Evolutionary conservation across 2,329 filamentous ascomycete species (phyloP).

Genomic region (Didymella exigua): DNA sequence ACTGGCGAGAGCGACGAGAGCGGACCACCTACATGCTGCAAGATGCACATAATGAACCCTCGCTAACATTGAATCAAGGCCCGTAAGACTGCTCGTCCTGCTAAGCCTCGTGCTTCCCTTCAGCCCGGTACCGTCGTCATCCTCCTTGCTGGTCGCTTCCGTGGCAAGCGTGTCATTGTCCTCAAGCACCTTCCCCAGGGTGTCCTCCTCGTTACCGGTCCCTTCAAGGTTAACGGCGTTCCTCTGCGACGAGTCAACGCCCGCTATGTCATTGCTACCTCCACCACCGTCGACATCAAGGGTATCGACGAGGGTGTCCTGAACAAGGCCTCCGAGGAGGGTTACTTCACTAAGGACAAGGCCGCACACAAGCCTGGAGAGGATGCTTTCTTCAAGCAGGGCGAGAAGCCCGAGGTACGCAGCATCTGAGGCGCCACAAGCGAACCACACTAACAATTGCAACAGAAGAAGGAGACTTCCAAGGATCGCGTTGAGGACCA

Average conservation of each 20-base stretch:
- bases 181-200: conserved; percentile 97
- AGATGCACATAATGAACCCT: conserved; percentile 17
- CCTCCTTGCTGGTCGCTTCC: conserved; percentile 98
- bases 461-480: conserved; percentile 93
- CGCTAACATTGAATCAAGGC: conserved; percentile 63
- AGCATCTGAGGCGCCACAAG: not conserved
- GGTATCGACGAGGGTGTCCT: conserved; percentile 74
- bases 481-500: conserved; percentile 94
- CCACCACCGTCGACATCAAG: conserved; percentile 80
- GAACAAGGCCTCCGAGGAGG: conserved; percentile 79
- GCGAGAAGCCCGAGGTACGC: conserved; percentile 94
- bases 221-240: conserved; percentile 99
- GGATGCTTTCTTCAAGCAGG: conserved; percentile 99
- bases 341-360: conserved; percentile 98
- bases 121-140: conserved; percentile 96
- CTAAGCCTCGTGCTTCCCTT: conserved; percentile 86
- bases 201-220: conserved; percentile 97
- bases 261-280: conserved; percentile 92
- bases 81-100: conserved; percentile 90
- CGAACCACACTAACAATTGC: conserved; percentile 23
- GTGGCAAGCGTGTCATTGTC: conserved; percentile 99
- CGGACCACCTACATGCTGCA: conserved; percentile 5
- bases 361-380: conserved; percentile 91
- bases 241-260: conserved; percentile 92
- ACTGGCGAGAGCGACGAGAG: conserved; percentile 10